Percentiles rank a stretch among this genome's conserved stretches.
phyloP scores from a whole-genome alignment of 805 yeast genomes.

The Cephaloascus albidus region DNA sequence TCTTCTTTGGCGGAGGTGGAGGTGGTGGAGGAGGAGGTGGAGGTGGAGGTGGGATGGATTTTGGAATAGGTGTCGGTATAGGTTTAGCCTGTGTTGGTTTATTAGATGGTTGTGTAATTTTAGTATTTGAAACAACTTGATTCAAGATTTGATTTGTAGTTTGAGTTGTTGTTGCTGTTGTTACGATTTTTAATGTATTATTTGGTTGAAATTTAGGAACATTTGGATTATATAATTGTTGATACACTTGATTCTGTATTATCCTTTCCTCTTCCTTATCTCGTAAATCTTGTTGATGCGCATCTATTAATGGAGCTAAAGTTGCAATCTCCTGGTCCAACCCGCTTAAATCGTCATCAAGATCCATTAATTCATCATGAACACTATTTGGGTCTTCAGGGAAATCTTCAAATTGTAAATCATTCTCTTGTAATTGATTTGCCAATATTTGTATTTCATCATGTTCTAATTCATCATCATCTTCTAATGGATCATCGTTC shows the following conservation, averaged over 20 bases:
- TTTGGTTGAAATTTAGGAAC: too few relatives aligned
- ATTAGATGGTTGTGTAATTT: too few relatives aligned
- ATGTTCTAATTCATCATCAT: not conserved
- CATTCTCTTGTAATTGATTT: not conserved
- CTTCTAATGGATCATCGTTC: not conserved
- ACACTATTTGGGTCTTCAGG: not conserved
- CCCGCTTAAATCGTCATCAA: slow-evolving; percentile 19
- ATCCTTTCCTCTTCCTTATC: slow-evolving; percentile 13
- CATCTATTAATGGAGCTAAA: slow-evolving; percentile 27
- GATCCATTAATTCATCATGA: slow-evolving; percentile 3
- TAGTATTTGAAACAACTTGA: too few relatives aligned
- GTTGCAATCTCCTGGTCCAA: slow-evolving; percentile 31
- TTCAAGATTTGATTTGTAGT: too few relatives aligned
- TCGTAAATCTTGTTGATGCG: slow-evolving; percentile 19
- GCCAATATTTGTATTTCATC: slow-evolving; percentile 13
- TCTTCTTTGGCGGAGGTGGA: slow-evolving; percentile 21
- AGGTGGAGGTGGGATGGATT: not conserved
- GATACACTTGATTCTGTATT: slow-evolving; percentile 1
- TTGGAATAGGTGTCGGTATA: too few relatives aligned
- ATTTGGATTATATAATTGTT: not conserved
- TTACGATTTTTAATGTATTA: not conserved
- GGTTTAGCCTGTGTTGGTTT: not conserved
- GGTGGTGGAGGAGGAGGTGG: slow-evolving; percentile 9
- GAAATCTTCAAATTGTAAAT: not conserved
- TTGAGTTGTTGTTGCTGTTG: not conserved